Evolutionary conservation across 1,139 yeast genomes (phyloP).

Genomic region (Yamadazyma oceani): DNA sequence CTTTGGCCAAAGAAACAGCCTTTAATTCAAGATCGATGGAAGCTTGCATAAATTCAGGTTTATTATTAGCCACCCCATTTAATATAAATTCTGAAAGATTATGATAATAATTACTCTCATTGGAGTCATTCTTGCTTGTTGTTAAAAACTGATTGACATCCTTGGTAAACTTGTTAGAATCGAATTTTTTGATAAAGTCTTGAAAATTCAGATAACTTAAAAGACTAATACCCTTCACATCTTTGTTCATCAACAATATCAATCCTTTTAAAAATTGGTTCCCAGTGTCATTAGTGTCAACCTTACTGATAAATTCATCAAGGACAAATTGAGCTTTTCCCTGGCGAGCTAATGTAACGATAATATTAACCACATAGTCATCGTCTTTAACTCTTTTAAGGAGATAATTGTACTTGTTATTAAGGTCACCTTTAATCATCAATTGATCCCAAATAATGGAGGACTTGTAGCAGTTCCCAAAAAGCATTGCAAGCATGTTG

Average conservation of each 20-base stretch:
- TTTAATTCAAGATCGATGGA: constrained; percentile 34
- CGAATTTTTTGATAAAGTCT: constrained; percentile 5
- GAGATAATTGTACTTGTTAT: constrained; percentile 16
- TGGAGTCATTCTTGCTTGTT: constrained; percentile 1
- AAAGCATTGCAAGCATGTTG: constrained; percentile 13
- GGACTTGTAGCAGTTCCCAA: constrained; percentile 7
- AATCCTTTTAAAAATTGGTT: constrained; percentile 35
- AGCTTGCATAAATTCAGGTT: constrained; percentile 19
- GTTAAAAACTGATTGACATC: constrained; percentile 9
- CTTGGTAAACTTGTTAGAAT: constrained; percentile 4
- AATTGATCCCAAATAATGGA: constrained; percentile 10
- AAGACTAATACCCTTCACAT: constrained; percentile 11
- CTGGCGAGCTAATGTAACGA: constrained; percentile 33
- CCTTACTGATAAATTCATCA: constrained; percentile 22
- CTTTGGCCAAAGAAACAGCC: constrained; percentile 28
- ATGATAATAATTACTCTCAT: constrained; percentile 35
- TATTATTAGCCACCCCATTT: constrained; percentile 15
- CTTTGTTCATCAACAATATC: constrained; percentile 31
- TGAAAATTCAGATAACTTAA: constrained; percentile 11
- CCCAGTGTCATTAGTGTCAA: constrained; percentile 16
- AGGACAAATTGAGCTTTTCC: constrained; percentile 26
- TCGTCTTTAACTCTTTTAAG: constrained; percentile 16
- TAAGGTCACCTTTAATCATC: constrained; percentile 15
- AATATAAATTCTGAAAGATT: constrained; percentile 32
- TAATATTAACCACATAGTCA: constrained; percentile 28